Conservation (phyloP, 106 monocot species). For the Platanthera zijinensis region DNA sequence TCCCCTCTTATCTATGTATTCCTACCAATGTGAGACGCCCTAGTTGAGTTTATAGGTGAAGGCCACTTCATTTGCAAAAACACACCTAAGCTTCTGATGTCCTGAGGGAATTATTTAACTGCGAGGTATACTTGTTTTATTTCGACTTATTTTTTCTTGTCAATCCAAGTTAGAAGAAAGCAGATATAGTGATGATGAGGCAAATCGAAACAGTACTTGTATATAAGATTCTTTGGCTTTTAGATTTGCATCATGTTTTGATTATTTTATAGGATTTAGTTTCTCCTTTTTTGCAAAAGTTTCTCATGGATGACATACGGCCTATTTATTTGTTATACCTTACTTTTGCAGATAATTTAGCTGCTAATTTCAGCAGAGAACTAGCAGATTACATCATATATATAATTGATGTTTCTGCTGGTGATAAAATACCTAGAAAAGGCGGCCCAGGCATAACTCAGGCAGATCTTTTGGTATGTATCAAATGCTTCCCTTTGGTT, state of each 20-base stretch:
- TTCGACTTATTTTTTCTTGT: not conserved
- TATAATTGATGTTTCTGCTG: conserved; percentile 96
- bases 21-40: too few species aligned
- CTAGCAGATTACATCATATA: conserved; percentile 98
- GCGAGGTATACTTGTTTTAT: not conserved
- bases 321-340: not conserved
- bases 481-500: not conserved
- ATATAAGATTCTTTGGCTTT: too few species aligned
- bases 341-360: conserved; percentile 78
- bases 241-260: not conserved
- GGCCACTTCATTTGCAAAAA: too few species aligned
- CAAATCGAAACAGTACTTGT: too few species aligned
- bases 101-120: not conserved
- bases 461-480: conserved; percentile 82
- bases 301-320: not conserved
- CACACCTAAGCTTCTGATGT: not conserved
- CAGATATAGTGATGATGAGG: not conserved
- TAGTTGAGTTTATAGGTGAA: too few species aligned
- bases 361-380: conserved; percentile 98
- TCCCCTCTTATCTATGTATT: too few species aligned
- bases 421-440: conserved; percentile 98
- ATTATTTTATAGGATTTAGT: not conserved
- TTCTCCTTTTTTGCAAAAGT: not conserved
- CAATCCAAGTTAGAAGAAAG: not conserved
- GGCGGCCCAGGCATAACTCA: conserved; percentile 98